These are phyloP conservation scores for Ogataea pilisensis DNA, from an alignment of 805 yeast genomes.

Conservation along the genomic window DNA sequence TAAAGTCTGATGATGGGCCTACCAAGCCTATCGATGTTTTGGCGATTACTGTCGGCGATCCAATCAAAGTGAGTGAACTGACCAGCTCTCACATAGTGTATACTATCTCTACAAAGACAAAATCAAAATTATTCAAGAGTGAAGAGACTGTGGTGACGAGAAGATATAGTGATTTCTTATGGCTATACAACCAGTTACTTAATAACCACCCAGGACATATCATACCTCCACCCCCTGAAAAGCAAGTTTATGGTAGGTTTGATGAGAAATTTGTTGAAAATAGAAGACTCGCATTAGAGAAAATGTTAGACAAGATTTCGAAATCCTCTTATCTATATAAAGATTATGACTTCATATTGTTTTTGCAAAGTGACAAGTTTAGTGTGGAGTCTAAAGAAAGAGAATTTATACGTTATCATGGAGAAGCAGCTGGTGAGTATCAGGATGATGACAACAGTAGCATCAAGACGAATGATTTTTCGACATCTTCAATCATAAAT, in stretches of 20 bases:
- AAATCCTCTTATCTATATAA: conserved; percentile 49
- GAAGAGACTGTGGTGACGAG: conserved; percentile 62
- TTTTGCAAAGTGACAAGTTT: conserved; percentile 72
- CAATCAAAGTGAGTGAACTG: conserved; percentile 85
- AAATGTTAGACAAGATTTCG: conserved; percentile 76
- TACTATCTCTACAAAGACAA: conserved; percentile 61
- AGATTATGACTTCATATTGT: conserved; percentile 75
- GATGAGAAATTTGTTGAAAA: conserved; percentile 86
- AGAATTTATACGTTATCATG: conserved; percentile 41
- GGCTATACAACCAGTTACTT: conserved; percentile 88
- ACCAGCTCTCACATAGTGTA: conserved; percentile 88
- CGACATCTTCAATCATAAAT: conserved; percentile 26
- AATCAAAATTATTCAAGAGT: conserved; percentile 33
- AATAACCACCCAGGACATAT: conserved; percentile 85
- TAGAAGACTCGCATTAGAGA: conserved; percentile 78
- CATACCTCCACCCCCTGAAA: conserved; percentile 95
- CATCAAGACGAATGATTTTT: conserved; percentile 20
- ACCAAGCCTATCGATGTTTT: conserved; percentile 33
- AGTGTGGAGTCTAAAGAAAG: conserved; percentile 63
- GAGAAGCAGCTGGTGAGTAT: conserved; percentile 31
- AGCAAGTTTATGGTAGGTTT: conserved; percentile 88
- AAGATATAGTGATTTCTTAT: conserved; percentile 87
- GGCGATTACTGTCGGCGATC: conserved; percentile 80
- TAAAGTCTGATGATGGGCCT: conserved; percentile 1
- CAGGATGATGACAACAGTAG: conserved; percentile 19